phyloP scores from a whole-genome alignment of 2,329 filamentous ascomycete species.

The Zasmidium angulare region DNA sequence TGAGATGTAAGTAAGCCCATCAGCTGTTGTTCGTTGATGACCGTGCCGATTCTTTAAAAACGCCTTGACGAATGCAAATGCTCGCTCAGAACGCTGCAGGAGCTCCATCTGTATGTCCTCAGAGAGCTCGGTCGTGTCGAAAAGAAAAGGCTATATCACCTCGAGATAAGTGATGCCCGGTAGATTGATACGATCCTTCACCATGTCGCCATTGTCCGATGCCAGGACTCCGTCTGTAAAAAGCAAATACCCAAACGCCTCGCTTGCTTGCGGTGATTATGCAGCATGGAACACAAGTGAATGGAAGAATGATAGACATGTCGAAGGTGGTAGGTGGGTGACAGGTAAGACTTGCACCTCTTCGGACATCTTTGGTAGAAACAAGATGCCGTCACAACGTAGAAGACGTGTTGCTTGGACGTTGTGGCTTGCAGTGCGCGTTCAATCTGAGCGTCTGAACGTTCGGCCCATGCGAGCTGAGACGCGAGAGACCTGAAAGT shows the following conservation, averaged over 20 bases:
- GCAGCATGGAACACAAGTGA: not conserved
- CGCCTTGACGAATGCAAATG: not conserved
- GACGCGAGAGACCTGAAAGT: no score
- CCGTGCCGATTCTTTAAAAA: not conserved
- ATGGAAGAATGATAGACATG: not conserved
- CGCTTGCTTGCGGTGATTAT: not conserved
- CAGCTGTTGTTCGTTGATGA: not conserved
- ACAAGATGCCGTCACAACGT: no score
- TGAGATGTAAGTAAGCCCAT: not conserved
- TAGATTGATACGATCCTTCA: not conserved
- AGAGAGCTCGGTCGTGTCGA: not conserved
- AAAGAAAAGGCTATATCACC: not conserved
- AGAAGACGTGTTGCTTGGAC: no score
- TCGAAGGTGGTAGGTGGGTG: not conserved
- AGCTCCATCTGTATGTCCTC: not conserved
- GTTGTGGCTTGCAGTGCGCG: no score
- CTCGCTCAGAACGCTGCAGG: not conserved
- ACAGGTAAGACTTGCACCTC: not conserved
- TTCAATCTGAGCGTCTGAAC: no score
- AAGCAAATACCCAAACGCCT: not conserved
- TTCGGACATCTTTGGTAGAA: no score
- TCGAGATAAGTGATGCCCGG: not conserved
- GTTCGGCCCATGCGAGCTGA: no score
- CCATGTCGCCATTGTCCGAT: not conserved
- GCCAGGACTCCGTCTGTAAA: not conserved